Evolutionary conservation across 2,329 filamentous ascomycete genomes (phyloP), one percentile per base, ranked within the genome.

Genomic region (Colletotrichum chrysophilum): DNA sequence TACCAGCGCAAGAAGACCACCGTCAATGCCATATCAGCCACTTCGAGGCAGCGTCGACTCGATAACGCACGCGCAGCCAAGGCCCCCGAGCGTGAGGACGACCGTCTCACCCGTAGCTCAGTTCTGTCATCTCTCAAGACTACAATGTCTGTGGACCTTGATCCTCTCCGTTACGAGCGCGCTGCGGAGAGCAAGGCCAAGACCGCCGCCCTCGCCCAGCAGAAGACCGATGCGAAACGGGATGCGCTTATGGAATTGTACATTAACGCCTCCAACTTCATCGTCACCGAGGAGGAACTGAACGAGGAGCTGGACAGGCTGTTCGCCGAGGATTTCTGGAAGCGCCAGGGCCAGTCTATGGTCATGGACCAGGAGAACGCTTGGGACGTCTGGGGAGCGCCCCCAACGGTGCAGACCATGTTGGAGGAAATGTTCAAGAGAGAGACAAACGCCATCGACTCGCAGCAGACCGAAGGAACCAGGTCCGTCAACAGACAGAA

Each of bases 181-280:
- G 89, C 90, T n/a, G 83, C 16, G 32, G 84, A 81, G 62, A 87
- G 87, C 65, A 83, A 81, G 6, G 80, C 76, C 48, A 85, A 84
- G 60, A 86, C 88, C 16, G 83, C 84, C 16, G 85, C 86, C 16
- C 83, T 89, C 56, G 83, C 88, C 36, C 85, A 84, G 12, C 83
- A 86, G 69, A 92, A 92, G 82, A 87, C 88, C 58, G 89, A 92
- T 74, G 88, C 89, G 69, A 91, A 94, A 66, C 89, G 91, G 76
- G 92, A 96, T 78, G 90, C 93, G 18, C 86, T 99, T 34, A 95
- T 98, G 85, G 93, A 95, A 74, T 90, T 99, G 14, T 99, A 99
- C 86, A 94, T 97, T 86, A 94, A 96, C 79, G 96, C 97, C 7
- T 91, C 94, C 30, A 88, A 91, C 52, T 99, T 98, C 86, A 98